A percentile compares a stretch with the other conserved stretches of the same genome.
These are phyloP conservation scores for Penicillium macrosclerotiorum DNA, from an alignment of 495 filamentous ascomycete genomes.

Conservation along the genomic window DNA sequence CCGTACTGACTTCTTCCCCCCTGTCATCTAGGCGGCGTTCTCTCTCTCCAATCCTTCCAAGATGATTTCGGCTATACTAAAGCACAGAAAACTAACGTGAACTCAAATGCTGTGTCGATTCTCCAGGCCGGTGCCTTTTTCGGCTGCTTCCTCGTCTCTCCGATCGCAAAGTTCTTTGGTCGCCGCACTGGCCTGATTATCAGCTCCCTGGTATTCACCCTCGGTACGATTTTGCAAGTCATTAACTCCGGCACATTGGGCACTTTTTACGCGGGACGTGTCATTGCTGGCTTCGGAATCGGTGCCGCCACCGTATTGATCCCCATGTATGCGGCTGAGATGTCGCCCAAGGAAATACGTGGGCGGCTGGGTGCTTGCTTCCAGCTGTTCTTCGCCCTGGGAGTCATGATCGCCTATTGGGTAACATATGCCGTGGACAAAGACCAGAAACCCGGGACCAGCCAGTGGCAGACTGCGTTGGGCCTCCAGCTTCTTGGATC, in stretches of 20 bases:
- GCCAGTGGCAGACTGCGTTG: slow-evolving; percentile 54
- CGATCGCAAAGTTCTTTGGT: slow-evolving; percentile 41
- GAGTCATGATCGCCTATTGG: slow-evolving; percentile 52
- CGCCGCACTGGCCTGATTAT: slow-evolving; percentile 40
- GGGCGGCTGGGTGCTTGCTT: slow-evolving; percentile 51
- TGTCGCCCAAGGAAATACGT: slow-evolving; percentile 51
- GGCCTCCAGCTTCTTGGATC: slow-evolving; percentile 49
- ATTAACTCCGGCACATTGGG: slow-evolving; percentile 40
- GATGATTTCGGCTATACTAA: slow-evolving; percentile 30
- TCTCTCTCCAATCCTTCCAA: slow-evolving; percentile 40
- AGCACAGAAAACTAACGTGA: slow-evolving; percentile 33
- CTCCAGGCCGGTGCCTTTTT: slow-evolving; percentile 44
- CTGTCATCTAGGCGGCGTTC: slow-evolving; percentile 33
- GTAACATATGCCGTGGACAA: slow-evolving; percentile 46
- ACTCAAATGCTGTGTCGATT: slow-evolving; percentile 43
- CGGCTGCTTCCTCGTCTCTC: slow-evolving; percentile 46
- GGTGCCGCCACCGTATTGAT: slow-evolving; percentile 52
- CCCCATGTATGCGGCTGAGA: slow-evolving; percentile 54
- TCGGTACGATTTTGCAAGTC: slow-evolving; percentile 45
- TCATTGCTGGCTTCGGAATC: slow-evolving; percentile 55
- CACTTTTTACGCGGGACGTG: slow-evolving; percentile 46
- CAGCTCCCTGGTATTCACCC: slow-evolving; percentile 38
- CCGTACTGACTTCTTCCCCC: neutral
- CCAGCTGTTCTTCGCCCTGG: slow-evolving; percentile 48
- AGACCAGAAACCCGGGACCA: slow-evolving; percentile 25